Conservation (phyloP, 2,329 filamentous ascomycete species). For the Aureobasidium melanogenum region DNA sequence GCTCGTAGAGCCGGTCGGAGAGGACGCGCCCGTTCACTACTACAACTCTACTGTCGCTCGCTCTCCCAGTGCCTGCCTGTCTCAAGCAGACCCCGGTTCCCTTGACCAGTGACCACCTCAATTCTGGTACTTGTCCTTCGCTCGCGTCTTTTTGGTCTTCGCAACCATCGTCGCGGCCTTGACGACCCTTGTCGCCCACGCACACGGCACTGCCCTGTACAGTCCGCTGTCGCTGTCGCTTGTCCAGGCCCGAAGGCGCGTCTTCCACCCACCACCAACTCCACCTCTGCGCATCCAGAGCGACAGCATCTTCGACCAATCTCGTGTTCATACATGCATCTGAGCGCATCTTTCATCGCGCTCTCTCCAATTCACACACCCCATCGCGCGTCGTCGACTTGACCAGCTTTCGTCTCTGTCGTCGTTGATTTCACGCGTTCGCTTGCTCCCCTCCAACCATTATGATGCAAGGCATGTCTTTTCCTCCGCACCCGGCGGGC, state of each 20-base stretch:
- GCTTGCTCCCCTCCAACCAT: not conserved
- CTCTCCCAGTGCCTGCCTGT: not conserved
- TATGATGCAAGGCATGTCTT: constrained; percentile 36
- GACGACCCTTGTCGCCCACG: not conserved
- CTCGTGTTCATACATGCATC: constrained; percentile 5
- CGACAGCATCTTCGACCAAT: not conserved
- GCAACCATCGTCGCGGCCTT: not conserved
- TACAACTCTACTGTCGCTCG: constrained; percentile 1
- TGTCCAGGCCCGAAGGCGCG: not conserved
- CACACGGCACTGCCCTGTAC: not conserved
- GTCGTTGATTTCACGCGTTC: constrained; percentile 5
- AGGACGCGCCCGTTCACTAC: not conserved
- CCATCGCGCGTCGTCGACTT: not conserved
- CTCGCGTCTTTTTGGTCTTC: not conserved
- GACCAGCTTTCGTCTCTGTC: not conserved
- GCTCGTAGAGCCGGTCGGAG: not conserved
- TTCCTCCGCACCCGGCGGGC: constrained; percentile 58
- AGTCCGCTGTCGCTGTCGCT: constrained; percentile 5
- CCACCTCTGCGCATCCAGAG: not conserved
- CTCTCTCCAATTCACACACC: not conserved
- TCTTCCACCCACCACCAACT: not conserved
- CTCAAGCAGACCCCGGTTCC: not conserved
- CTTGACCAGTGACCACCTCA: not conserved
- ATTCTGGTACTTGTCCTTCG: not conserved
- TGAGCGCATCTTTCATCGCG: not conserved